Evolutionary conservation across 306 rosid genomes (phyloP), one percentile per base, ranked within the genome.

Genomic region (Fagus crenata): DNA sequence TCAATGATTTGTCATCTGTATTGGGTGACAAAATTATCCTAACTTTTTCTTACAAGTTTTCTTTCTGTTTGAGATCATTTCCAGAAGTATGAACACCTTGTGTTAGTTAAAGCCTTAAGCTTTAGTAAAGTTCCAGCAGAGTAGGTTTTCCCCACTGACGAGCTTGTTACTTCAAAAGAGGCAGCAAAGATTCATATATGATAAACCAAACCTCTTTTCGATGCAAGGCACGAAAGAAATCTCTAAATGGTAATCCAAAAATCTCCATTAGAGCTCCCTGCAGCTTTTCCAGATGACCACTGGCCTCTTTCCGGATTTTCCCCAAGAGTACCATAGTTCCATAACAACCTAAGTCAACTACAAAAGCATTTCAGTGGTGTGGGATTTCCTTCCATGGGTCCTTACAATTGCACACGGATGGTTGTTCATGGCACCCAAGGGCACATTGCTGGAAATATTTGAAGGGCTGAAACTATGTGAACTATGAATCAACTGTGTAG

Each of bases 301-400:
- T 59, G 11, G 22, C 22, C 41, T 63, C 69, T 35, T 63, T 40
- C 69, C 6, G 11, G 43, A 22, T 6, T 7, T 56, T 33, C 41
- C 11, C 22, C 6, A 63, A 2, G 8, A 35, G 43, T 2, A 63
- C 43, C 69, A 63, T 33, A 5, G 67, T 63, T 63, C 41, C 69
- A 36, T 5, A 63, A 12, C 43, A 2, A 63, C 15, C 42, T 0
- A 14, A 63, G 69, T 79, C 42, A 72, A 77, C 83, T 58, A 69
- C 51, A 36, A 77, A 69, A 54, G 69, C 9, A 79, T 53, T 85
- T 89, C 89, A 82, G 64, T 81, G 80, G 63, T 86, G 77, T 61
- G 77, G 84, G 61, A 86, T 79, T 78, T 74, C 77, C 73, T 51
- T 61, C 64, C 75, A 69, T 74, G 81, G 71, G 36, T 72, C 58